Evolutionary conservation across 2,329 filamentous ascomycete genomes (phyloP), one percentile per base, ranked within the genome.

Genomic region (Penicillium hesseltinei): DNA sequence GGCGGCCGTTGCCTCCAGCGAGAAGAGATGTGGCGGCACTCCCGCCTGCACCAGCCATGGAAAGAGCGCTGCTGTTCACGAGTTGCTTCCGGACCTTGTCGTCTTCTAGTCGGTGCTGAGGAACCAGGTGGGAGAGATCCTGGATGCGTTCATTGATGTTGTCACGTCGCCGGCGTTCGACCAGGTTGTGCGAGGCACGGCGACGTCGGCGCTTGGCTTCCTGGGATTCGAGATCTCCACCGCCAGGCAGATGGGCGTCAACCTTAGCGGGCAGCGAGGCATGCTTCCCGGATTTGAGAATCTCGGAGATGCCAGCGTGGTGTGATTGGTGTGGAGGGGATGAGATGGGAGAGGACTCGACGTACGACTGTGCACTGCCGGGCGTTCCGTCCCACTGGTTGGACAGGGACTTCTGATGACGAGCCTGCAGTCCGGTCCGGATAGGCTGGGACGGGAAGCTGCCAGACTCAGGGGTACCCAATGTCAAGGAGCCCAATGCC

Each of bases 141-240:
- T 97, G 93, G 62, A 99, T 99, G 43, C 94, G 87, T 76, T 99
- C 94, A 67, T 99, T 99, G 81, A 99, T 99, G 72, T 97, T 97
- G 78, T 97, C 94, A 61, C 94, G 87, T 60, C 94, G 88, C 51
- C 94, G 88, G 56, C 94, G 91, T 78, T 99, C 94, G 11, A 99
- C 94, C 39, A 96, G 82, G 72, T 99, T 97, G 78, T 99, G 94
- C 1, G 93, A 97, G 70, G 97, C 94, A 39, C 94, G 85, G 58
- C 94, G 87, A 59, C 92, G 85, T 73, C 93, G 91, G 66, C 92
- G 86, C 84, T 97, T 97, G 69, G 92, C 92, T 73, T 97, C 94
- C 69, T 96, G 92, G 0, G 91, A 88, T 54, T 94, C 90, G 51
- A 89, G 81, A 17, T 81, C 78, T 52, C 77, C 66, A 25, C 75